Percentiles rank a stretch among this genome's conserved stretches.
Conservation (phyloP, 2,329 filamentous ascomycete species). For the Allantophomopsis cytisporea region DNA sequence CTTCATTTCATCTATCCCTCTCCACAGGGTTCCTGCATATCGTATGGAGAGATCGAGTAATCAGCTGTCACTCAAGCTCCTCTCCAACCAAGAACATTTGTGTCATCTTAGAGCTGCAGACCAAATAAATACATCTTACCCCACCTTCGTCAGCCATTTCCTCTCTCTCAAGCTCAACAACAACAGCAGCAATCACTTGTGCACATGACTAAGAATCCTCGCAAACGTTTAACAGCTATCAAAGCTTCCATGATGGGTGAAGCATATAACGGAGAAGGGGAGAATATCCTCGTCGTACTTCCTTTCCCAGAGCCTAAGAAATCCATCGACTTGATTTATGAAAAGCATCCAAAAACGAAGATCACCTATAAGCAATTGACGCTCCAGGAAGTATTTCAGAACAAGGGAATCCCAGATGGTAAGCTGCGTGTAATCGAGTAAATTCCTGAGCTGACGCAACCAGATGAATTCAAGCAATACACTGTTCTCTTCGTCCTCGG, state of each 20-base stretch:
- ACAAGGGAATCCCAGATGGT: constrained; percentile 9
- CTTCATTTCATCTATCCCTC: too few relatives aligned
- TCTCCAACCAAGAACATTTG: too few relatives aligned
- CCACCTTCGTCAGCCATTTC: neutral
- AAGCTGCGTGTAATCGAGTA: neutral
- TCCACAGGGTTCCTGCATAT: too few relatives aligned
- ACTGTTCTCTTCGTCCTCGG: constrained; percentile 20
- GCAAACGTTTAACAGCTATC: neutral
- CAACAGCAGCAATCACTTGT: too few relatives aligned
- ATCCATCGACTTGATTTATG: constrained; percentile 21
- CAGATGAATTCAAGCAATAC: constrained; percentile 13
- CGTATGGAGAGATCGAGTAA: too few relatives aligned
- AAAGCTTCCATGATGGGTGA: constrained; percentile 26
- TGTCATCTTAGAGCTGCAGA: too few relatives aligned
- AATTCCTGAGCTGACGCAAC: neutral
- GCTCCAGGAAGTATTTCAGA: constrained; percentile 8
- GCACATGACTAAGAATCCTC: too few relatives aligned
- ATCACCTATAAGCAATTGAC: constrained; percentile 23
- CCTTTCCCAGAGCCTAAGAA: constrained; percentile 25
- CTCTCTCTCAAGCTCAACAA: too few relatives aligned
- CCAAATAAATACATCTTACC: too few relatives aligned
- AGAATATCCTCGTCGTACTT: constrained; percentile 27
- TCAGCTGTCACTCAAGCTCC: too few relatives aligned
- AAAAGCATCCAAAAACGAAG: constrained; percentile 29
- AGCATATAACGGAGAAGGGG: constrained; percentile 19